A percentile compares a stretch with the other conserved stretches of the same genome.
These are phyloP conservation scores for Curvularia lunata DNA, from an alignment of 2,329 filamentous ascomycete species.

Conservation along the genomic window DNA sequence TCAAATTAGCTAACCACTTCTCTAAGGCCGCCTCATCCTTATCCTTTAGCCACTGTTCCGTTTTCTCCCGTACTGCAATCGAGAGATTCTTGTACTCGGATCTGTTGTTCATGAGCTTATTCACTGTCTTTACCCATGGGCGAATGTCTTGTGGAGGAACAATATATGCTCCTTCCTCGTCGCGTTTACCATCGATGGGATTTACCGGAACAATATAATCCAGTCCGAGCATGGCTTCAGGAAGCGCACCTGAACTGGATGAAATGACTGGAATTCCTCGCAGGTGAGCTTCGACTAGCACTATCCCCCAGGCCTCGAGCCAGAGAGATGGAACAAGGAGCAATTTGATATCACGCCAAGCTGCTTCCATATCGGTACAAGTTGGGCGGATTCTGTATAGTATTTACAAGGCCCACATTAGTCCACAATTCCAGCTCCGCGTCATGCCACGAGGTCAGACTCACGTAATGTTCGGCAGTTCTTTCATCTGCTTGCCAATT, in stretches of 20 bases:
- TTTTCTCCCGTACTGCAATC: background rate
- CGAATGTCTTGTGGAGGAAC: background rate
- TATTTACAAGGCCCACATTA: background rate
- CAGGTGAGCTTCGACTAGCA: slow-evolving; percentile 10
- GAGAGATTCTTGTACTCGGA: background rate
- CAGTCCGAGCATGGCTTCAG: slow-evolving; percentile 11
- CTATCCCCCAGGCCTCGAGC: slow-evolving; percentile 13
- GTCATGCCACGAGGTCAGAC: background rate
- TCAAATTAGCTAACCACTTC: too few species aligned
- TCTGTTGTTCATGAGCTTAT: background rate
- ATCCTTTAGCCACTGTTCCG: background rate
- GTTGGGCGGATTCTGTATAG: slow-evolving; percentile 1
- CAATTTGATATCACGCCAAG: slow-evolving; percentile 11
- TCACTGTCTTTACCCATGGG: background rate
- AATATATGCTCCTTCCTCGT: background rate
- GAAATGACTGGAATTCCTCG: slow-evolving; percentile 13
- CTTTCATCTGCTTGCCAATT: slow-evolving; percentile 1
- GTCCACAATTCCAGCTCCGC: background rate
- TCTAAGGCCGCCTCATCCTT: background rate
- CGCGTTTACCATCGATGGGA: background rate
- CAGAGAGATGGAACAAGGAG: slow-evolving; percentile 13
- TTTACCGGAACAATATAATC: slow-evolving; percentile 4
- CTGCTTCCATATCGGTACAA: slow-evolving; percentile 8
- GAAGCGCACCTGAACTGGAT: slow-evolving; percentile 5
- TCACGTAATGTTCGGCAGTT: background rate